Evolutionary conservation across 2,329 filamentous ascomycete genomes (phyloP), one percentile per base, ranked within the genome.

Genomic region (Diaporthe australafricana): DNA sequence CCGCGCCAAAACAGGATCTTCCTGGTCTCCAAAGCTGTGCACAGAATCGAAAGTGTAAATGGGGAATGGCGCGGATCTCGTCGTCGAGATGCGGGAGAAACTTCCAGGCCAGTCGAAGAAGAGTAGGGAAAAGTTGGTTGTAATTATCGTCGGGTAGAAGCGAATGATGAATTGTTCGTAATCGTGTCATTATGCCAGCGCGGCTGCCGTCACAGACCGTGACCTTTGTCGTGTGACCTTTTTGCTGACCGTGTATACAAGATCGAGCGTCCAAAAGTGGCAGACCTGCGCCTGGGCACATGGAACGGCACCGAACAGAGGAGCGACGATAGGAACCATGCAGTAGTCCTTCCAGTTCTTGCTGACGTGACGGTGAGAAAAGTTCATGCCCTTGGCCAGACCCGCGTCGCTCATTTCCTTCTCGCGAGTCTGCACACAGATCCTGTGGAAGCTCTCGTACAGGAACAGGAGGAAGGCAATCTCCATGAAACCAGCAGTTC

Each of bases 161-260:
- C 50, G 70, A 73, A 73, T 65, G 56, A 35, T 35, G 32, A 47
- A 53, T 12, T 22, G 47, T 42, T 72, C 66, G 30, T 72, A 65
- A 72, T 67, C 55, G 55, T 48, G 32, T 70, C 62, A 27, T 76
- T 69, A 76, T 74, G 74, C 70, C 50, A 75, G 60, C 63, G 66
- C 71, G 53, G 75, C 74, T 60, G 70, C 81, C 53, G 81, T 82
- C 65, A 84, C 74, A 3, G 84, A 84, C 72, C 85, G 85, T 40
- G 83, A 81, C 74, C 86, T 81, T 79, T 87, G 84, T 71, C 88
- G 82, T 2, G 86, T 88, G 76, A 90, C 87, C 79, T 94, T 94
- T 81, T 91, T 90, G 83, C 91, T 93, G 77, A 94, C 92, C 0
- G 90, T 88, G 80, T 94, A 94, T 14, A 92, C 90, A 75, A 94